Base-by-base conservation (phyloP, 1,284 basidiomycete species). In the Lentinus polychrous region DNA sequence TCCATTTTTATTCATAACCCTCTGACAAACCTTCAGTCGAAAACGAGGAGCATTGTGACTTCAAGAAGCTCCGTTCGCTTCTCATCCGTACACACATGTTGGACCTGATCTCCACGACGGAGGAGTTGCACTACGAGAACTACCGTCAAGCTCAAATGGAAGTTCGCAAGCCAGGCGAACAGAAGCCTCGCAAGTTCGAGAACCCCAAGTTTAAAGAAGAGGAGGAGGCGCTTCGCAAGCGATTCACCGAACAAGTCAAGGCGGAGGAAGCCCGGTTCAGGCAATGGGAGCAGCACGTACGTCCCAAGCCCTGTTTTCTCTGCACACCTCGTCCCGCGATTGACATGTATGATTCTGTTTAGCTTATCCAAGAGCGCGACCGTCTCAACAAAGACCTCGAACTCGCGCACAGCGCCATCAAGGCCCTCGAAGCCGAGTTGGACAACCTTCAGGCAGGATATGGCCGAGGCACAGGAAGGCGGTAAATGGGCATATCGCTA, bases 131-230 rank as follows among this genome's bases (percentile, higher is more conserved):
- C 70, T 99, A 99, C 68, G 96, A 99, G 74, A 90, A 91, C 67
- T 99, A 99, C 78, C 83, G 95, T 52, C 92, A 97, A 64, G 81
- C 92, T 56, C 96, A 99, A 74, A 98, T 99, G 96, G 96, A 99
- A 78, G 98, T 95, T 15, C 86, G 96, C 72, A 99, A 99, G 74
- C 96, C 94, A 58, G 95, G 95, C 58, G 96, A 99, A 71, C 86
- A 94, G 58, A 98, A 98, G 76, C 92, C 96, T 60, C 95, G 94
- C 81, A 98, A 97, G 75, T 77, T 94, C 57, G 95, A 99, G 72
- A 99, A 99, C 71, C 96, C 96, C 61, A 98, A 98, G 73, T 99
- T 96, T 84, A 95, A 95, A 76, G 96, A 99, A 69, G 95, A 99
- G 71, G 95, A 99, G 67, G 95, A 99, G 70, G 77, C 84, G 54